These are phyloP conservation scores for Tuber umbilicatum DNA, from an alignment of 495 filamentous ascomycete species.

Conservation along the genomic window DNA sequence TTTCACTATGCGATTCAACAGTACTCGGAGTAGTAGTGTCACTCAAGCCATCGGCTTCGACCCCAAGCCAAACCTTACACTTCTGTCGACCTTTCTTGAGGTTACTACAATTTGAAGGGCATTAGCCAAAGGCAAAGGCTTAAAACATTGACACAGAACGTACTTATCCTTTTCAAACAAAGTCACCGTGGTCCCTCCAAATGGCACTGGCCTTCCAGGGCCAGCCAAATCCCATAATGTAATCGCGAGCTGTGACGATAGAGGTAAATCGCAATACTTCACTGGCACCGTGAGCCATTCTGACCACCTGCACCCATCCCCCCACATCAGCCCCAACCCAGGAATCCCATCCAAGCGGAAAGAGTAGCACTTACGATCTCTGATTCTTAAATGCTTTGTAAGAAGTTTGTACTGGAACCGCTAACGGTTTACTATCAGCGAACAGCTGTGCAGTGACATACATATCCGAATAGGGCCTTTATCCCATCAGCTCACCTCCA, in stretches of 20 bases:
- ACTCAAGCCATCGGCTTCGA: slow-evolving; percentile 78
- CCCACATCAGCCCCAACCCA: slow-evolving; percentile 32
- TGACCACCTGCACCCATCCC: slow-evolving; percentile 58
- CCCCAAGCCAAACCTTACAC: slow-evolving; percentile 73
- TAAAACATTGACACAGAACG: neutral
- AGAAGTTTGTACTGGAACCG: slow-evolving; percentile 81
- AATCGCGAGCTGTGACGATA: slow-evolving; percentile 76
- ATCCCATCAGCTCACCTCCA: slow-evolving; percentile 12
- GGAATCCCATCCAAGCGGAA: neutral
- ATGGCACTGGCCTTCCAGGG: slow-evolving; percentile 64
- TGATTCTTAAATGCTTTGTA: slow-evolving; percentile 79
- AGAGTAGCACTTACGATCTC: slow-evolving; percentile 47
- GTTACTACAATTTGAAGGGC: slow-evolving; percentile 43
- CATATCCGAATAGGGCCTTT: slow-evolving; percentile 62
- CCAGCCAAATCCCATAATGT: slow-evolving; percentile 91
- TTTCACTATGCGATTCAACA: slow-evolving; percentile 50
- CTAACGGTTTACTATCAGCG: slow-evolving; percentile 91
- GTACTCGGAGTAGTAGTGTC: slow-evolving; percentile 63
- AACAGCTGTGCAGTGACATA: slow-evolving; percentile 90
- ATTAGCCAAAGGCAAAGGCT: slow-evolving; percentile 2
- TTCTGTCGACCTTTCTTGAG: slow-evolving; percentile 88
- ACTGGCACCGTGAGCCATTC: slow-evolving; percentile 92
- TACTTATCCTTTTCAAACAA: slow-evolving; percentile 83
- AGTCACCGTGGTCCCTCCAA: slow-evolving; percentile 84
- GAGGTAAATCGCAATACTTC: slow-evolving; percentile 68